Percentiles rank a stretch among this genome's conserved stretches.
These are phyloP conservation scores for Datisca glomerata DNA, from an alignment of 306 rosid species.

Conservation along the genomic window DNA sequence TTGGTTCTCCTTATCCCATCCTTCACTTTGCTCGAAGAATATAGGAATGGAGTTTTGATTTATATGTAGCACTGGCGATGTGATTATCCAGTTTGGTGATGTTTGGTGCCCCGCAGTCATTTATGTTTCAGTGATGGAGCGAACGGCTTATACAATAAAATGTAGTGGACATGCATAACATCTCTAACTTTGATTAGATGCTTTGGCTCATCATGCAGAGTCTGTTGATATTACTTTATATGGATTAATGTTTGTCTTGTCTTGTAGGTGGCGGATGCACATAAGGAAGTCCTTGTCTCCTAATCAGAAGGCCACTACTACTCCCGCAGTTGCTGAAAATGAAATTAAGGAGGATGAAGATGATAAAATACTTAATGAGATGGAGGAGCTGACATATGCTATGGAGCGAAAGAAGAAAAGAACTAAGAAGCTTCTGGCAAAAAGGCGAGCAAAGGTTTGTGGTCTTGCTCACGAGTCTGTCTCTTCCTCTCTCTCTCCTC, in stretches of 20 bases:
- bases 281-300: constrained; percentile 37
- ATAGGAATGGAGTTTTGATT: no score
- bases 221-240: not conserved
- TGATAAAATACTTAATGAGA: constrained; percentile 69
- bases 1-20: no score
- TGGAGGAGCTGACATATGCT: constrained; percentile 78
- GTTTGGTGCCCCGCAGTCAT: no score
- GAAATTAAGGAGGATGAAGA: constrained; percentile 53
- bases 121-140: no score
- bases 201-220: no score
- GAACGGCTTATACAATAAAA: no score
- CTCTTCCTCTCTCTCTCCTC: no score
- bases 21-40: no score
- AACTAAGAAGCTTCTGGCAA: constrained; percentile 56
- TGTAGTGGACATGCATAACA: no score
- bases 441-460: constrained; percentile 70
- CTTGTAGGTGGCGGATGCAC: constrained; percentile 35
- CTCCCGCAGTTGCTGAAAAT: constrained; percentile 17
- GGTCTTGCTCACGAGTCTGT: not conserved
- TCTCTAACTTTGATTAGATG: no score
- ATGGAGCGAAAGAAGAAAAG: constrained; percentile 82
- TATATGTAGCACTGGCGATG: no score
- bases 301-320: constrained; percentile 24
- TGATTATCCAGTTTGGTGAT: no score
- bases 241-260: not conserved